Evolutionary conservation across 805 yeast genomes (phyloP).

Genomic region (Cyberlindnera galapagoensis): DNA sequence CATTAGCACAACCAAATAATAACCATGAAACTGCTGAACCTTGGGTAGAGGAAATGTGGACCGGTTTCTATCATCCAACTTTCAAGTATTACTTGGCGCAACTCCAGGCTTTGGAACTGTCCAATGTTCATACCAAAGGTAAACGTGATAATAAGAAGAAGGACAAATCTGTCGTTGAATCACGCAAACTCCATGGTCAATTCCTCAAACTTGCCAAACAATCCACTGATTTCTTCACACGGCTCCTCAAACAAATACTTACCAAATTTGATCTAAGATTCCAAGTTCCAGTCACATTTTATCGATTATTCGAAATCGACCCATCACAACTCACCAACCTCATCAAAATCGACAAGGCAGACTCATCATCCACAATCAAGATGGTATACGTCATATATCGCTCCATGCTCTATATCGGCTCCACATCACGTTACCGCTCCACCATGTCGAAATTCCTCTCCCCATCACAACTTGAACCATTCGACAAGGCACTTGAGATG

Average conservation of each 20-base stretch:
- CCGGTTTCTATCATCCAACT: slow-evolving; percentile 56
- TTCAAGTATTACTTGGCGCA: slow-evolving; percentile 39
- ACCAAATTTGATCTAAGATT: slow-evolving; percentile 31
- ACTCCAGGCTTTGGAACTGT: slow-evolving; percentile 6
- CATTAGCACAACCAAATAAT: slow-evolving; percentile 10
- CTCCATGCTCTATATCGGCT: slow-evolving; percentile 49
- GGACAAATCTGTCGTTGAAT: slow-evolving; percentile 37
- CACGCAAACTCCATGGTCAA: slow-evolving; percentile 47
- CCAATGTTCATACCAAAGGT: background rate
- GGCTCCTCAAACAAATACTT: slow-evolving; percentile 34
- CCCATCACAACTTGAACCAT: slow-evolving; percentile 34
- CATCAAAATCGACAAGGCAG: slow-evolving; percentile 6
- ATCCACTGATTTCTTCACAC: slow-evolving; percentile 41
- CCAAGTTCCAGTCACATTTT: slow-evolving; percentile 16
- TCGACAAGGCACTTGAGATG: slow-evolving; percentile 36
- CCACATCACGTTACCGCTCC: slow-evolving; percentile 50
- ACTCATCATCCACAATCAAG: slow-evolving; percentile 14
- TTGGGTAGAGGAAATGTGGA: slow-evolving; percentile 51
- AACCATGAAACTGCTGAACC: slow-evolving; percentile 16
- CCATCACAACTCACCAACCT: slow-evolving; percentile 8
- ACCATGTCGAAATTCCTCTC: slow-evolving; percentile 26
- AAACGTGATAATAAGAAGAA: slow-evolving; percentile 15
- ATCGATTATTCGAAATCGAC: slow-evolving; percentile 8
- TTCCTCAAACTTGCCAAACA: slow-evolving; percentile 44
- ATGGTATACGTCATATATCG: slow-evolving; percentile 40